Base-by-base conservation (phyloP, 2,329 filamentous ascomycete species). In the Pseudofabraea citricarpa region DNA sequence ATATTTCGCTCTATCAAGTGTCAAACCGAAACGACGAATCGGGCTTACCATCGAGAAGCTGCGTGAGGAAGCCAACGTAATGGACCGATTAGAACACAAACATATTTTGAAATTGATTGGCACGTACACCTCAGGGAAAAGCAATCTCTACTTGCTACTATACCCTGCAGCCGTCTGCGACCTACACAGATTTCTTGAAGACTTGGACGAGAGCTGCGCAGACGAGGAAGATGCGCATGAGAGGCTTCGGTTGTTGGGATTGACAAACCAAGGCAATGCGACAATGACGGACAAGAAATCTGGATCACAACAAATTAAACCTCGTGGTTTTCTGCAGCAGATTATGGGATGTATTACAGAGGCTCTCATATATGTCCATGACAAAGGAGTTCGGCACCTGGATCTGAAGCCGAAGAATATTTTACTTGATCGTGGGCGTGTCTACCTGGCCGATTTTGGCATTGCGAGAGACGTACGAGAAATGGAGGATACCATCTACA, bases 341-440 rank as follows among this genome's bases (percentile, higher is more conserved):
- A 56, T 68, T 19, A 62, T 71, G 23, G 71, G 71, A 10, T 74
- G 71, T 44, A 59, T 71, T 33, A 64, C 51, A 51, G 53, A 56
- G 40, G 54, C 53, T 8, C 27, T 56, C 19, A 44, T 32, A 2
- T 56, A 45, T 38, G 41, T 54, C 15, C 54, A 56, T 19, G 33
- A 57, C 13, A 61, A 66, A 37, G 58, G 66, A 15, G 66, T 73
- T 10, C 62, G 71, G 18, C 70, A 74, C 49, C 63, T 70, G 4
- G 69, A 74, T 41, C 64, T 74, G 26, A 73, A 74, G 46, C 71
- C 71, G 2, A 65, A 64, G 26, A 73, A 74, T 41, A 72, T 73
- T 40, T 60, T 74, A 2, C 58, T 73, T 6, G 68, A 64, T 43
- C 62, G 69, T 2, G 65, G 65, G 5, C 61, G 67, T 7, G 70